Conservation (phyloP, 176 grass and related monocot genomes). For the Oryza brachyantha region DNA sequence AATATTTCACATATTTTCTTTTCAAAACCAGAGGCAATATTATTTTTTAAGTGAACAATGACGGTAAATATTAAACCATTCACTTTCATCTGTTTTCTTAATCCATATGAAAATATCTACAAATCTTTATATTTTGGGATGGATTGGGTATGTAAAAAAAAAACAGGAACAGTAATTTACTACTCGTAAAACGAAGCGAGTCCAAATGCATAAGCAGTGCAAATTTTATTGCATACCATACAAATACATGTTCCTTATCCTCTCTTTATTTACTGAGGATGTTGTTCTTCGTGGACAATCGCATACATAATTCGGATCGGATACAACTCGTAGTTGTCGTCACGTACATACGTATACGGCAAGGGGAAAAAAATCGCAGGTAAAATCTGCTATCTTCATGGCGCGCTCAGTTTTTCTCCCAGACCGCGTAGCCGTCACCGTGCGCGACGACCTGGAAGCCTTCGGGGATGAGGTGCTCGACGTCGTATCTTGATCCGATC, state of each 20-base stretch:
- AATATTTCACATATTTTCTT: too few relatives aligned
- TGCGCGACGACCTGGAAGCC: slow-evolving; percentile 43
- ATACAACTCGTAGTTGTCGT: neutral
- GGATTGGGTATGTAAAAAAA: too few relatives aligned
- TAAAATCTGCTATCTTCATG: neutral
- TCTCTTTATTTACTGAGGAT: slow-evolving; percentile 1
- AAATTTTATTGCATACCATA: neutral
- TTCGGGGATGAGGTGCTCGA: slow-evolving; percentile 37
- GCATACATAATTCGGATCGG: neutral
- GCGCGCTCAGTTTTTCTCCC: slow-evolving; percentile 46
- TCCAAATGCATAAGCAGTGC: neutral
- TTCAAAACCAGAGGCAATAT: too few relatives aligned
- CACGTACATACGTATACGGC: neutral
- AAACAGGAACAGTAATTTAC: neutral
- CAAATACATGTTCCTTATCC: neutral
- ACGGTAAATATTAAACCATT: too few relatives aligned
- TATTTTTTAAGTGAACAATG: too few relatives aligned
- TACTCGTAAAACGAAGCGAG: neutral
- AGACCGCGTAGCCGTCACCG: slow-evolving; percentile 55
- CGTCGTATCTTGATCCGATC: slow-evolving; percentile 48
- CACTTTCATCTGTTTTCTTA: too few relatives aligned
- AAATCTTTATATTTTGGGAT: too few relatives aligned
- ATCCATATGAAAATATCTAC: too few relatives aligned
- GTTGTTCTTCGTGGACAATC: too few relatives aligned
- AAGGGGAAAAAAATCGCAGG: neutral